Conservation (phyloP, 495 filamentous ascomycete species). For the Cairneyella variabilis region DNA sequence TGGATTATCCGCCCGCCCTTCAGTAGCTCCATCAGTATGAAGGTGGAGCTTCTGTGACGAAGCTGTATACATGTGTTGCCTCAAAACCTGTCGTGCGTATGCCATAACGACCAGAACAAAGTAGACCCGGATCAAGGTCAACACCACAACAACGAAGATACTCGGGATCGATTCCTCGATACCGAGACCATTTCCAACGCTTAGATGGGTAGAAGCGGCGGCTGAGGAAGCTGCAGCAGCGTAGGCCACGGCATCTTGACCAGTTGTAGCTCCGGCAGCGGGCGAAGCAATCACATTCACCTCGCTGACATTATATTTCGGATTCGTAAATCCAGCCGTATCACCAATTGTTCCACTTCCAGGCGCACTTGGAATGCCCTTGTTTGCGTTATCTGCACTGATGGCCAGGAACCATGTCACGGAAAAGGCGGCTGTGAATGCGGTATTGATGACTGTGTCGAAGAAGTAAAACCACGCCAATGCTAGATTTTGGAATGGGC, state of each 20-base stretch:
- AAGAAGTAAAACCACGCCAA: constrained; percentile 76
- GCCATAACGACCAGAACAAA: constrained; percentile 76
- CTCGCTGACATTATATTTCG: constrained; percentile 56
- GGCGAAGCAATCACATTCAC: constrained; percentile 47
- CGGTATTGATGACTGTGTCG: constrained; percentile 72
- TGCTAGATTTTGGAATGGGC: constrained; percentile 62
- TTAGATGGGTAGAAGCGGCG: constrained; percentile 11
- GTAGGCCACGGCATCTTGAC: constrained; percentile 49
- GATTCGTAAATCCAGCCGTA: constrained; percentile 65
- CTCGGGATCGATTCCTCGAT: constrained; percentile 70
- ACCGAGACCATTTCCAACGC: constrained; percentile 33
- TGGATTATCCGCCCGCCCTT: constrained; percentile 58
- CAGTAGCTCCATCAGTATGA: constrained; percentile 36
- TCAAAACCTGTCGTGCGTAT: constrained; percentile 69
- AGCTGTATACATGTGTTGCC: constrained; percentile 50
- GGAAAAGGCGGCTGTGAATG: constrained; percentile 75
- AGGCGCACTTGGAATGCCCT: constrained; percentile 29
- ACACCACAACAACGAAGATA: constrained; percentile 63
- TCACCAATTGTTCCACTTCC: constrained; percentile 53
- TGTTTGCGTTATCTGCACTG: constrained; percentile 39
- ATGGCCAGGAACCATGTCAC: constrained; percentile 77
- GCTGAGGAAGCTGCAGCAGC: constrained; percentile 27
- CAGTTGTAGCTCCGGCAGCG: constrained; percentile 34
- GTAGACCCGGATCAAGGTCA: constrained; percentile 73
- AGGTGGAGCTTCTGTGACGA: constrained; percentile 43